phyloP scores from a whole-genome alignment of 2,329 filamentous ascomycete species.

The Thyridium curvatum region DNA sequence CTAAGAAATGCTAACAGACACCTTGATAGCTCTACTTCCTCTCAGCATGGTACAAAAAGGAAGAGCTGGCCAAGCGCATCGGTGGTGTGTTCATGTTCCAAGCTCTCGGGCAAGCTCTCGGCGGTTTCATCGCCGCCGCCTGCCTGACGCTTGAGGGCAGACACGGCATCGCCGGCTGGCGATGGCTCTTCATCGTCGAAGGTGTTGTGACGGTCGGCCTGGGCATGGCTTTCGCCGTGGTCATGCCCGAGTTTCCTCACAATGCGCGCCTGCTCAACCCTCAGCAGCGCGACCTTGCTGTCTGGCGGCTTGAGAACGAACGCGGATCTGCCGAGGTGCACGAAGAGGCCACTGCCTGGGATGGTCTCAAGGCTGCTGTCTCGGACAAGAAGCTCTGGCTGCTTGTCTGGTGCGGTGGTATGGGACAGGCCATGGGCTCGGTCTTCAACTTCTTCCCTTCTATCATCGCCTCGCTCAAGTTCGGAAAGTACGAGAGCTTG shows the following conservation, averaged over 20 bases:
- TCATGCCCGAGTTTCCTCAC: conserved; percentile 32
- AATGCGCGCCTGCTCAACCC: conserved; percentile 26
- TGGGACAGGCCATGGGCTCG: no score
- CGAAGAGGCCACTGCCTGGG: conserved; percentile 19
- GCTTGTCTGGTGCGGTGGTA: no score
- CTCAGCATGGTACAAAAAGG: conserved; percentile 31
- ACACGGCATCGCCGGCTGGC: conserved; percentile 42
- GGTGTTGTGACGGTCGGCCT: conserved; percentile 34
- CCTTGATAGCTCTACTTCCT: conserved; percentile 24
- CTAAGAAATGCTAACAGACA: no score
- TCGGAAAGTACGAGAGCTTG: conserved; percentile 21
- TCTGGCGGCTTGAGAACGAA: conserved; percentile 21
- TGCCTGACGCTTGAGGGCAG: conserved; percentile 38
- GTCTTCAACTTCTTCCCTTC: conserved; percentile 20
- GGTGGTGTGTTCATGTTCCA: conserved; percentile 27
- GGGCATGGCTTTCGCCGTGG: conserved; percentile 1
- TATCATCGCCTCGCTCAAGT: conserved; percentile 19
- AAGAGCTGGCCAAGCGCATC: conserved; percentile 27
- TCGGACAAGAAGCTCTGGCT: no score
- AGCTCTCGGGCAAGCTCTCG: conserved; percentile 37
- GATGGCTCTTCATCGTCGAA: conserved; percentile 45
- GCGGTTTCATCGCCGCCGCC: conserved; percentile 41
- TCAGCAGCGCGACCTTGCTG: conserved; percentile 21
- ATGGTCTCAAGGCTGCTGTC: no score
- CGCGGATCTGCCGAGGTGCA: conserved; percentile 29